A percentile compares a stretch with the other conserved stretches of the same genome.
Conservation (phyloP, 805 yeast genomes). For the Lachancea fermentati region DNA sequence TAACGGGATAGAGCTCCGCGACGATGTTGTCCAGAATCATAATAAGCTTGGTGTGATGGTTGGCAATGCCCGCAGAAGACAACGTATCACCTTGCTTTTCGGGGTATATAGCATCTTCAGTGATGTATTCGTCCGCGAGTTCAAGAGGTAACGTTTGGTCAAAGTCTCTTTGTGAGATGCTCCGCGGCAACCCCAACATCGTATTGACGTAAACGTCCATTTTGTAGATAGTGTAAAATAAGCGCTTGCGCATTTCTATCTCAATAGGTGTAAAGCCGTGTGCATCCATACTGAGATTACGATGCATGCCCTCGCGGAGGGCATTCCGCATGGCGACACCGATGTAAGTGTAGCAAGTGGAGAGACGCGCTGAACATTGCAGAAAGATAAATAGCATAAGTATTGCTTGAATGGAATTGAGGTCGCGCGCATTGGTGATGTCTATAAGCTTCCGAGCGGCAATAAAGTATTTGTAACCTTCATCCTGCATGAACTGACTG, state of each 20-base stretch:
- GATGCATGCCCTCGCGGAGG: slow-evolving; percentile 76
- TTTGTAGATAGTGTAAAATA: slow-evolving; percentile 85
- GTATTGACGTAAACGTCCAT: slow-evolving; percentile 89
- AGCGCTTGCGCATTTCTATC: slow-evolving; percentile 75
- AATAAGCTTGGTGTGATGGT: slow-evolving; percentile 73
- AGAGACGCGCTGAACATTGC: slow-evolving; percentile 83
- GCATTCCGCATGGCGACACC: slow-evolving; percentile 88
- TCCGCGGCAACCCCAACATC: slow-evolving; percentile 78
- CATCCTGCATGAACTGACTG: slow-evolving; percentile 39
- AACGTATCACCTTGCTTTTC: slow-evolving; percentile 24
- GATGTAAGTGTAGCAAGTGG: slow-evolving; percentile 86
- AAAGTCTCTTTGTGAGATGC: slow-evolving; percentile 71
- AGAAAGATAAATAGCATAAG: slow-evolving; percentile 81
- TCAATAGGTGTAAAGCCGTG: slow-evolving; percentile 57
- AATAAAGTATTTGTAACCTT: slow-evolving; percentile 77
- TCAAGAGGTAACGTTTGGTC: slow-evolving; percentile 84
- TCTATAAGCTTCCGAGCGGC: slow-evolving; percentile 84
- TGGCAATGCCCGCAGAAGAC: slow-evolving; percentile 54
- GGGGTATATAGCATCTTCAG: slow-evolving; percentile 43
- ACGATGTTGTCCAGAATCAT: slow-evolving; percentile 67
- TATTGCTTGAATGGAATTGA: slow-evolving; percentile 77
- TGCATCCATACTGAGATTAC: slow-evolving; percentile 50
- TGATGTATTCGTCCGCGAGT: slow-evolving; percentile 79
- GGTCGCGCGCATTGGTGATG: slow-evolving; percentile 78
- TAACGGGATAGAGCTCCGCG: slow-evolving; percentile 60